Evolutionary conservation across 2,329 filamentous ascomycete species (phyloP), one percentile per base, ranked within the genome.

Genomic region (Penicillium sp.): DNA sequence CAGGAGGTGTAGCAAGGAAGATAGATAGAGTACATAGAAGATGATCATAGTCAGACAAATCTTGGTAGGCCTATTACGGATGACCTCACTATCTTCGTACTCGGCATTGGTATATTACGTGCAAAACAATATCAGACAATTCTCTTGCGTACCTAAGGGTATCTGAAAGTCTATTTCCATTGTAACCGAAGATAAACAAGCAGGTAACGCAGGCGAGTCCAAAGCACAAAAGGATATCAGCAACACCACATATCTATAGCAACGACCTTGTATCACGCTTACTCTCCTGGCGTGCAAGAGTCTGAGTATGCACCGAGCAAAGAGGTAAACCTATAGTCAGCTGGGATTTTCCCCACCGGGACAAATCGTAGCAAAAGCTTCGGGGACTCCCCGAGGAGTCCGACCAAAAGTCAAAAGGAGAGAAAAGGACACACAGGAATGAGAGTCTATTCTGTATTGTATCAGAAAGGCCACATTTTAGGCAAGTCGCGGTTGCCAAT

Each of bases 161-260:
- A 34, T 34, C 31, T 18, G 8, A 18, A 8, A 18, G 14, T 10
- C 8, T 34, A 18, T 18, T 18, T 34, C 18, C 31, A 34, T 26
- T 8, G 24, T 34, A 18, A 16, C 8, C 1, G 18, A 20, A 20
- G 8, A 8, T 18, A 34, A 34, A 10, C 3, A 18, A 34, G n/a
- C 11, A 14, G 31, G 31, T 34, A 18, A 34, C 16, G 10, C 31
- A 34, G 11, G 4, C 31, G 31, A 18, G 16, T 34, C 7, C 14
- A 18, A 18, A 34, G 31, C 31, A 34, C 40, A 44, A 44, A 34
- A 40, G 29, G 13, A 31, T 23, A 40, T 35, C 32, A 43, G 31
- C n/a, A 32, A 41, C 22, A 26, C 46, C 22, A 47, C 44, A 46
- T 39, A 27, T 57, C 47, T 57, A 57, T 54, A 52, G 49, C 47